phyloP scores from a whole-genome alignment of 495 filamentous ascomycete species.

The Darksidea phi region DNA sequence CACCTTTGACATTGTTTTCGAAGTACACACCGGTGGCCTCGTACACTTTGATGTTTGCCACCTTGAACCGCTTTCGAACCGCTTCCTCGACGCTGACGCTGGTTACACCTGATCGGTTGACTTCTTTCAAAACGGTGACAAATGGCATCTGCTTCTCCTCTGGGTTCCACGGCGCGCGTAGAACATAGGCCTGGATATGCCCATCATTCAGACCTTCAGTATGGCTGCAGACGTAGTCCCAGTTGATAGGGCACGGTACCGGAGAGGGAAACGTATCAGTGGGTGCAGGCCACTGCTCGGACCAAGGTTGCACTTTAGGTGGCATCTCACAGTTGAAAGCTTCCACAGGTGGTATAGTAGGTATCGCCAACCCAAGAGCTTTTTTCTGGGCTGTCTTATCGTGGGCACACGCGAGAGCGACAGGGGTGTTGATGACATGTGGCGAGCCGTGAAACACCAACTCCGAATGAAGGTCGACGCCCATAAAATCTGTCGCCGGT shows the following conservation, averaged over 20 bases:
- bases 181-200: neutral
- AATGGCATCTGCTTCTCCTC: neutral
- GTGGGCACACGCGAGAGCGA: too few relatives aligned
- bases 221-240: neutral
- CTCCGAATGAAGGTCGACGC: too few relatives aligned
- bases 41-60: neutral
- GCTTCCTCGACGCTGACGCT: neutral
- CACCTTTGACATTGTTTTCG: neutral
- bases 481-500: too few relatives aligned
- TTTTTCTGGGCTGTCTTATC: too few relatives aligned
- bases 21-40: neutral
- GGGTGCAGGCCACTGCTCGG: neutral
- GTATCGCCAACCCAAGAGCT: too few relatives aligned
- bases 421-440: too few relatives aligned
- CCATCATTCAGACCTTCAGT: neutral
- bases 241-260: constrained; percentile 6
- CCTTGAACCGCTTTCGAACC: neutral
- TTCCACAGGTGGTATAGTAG: too few relatives aligned
- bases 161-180: constrained; percentile 5
- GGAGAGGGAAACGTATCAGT: neutral
- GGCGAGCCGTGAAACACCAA: too few relatives aligned
- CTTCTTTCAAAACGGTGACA: neutral
- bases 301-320: neutral
- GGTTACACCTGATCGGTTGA: neutral
- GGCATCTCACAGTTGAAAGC: too few relatives aligned